Base-by-base conservation (phyloP, 129 eudicot species). In the Escallonia rubra region DNA sequence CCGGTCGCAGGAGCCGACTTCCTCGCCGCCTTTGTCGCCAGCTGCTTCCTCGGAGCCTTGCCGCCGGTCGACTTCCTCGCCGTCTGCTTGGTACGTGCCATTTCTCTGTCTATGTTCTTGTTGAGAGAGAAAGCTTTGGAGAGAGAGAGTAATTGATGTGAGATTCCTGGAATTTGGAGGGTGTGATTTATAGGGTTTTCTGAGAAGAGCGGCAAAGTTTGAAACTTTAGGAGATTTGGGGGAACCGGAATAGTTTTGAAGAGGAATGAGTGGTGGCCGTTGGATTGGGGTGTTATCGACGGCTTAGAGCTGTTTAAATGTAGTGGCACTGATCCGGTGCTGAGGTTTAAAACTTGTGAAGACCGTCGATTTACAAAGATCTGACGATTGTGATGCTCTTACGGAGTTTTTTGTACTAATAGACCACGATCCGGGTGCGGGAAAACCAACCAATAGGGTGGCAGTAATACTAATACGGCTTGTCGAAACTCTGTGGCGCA, bases 1-100 rank as follows among this genome's bases (percentile, higher is more conserved):
- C 87, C 87, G 40, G 87, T 82, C 1, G 87, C 87, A 41, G 87
- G 87, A 0, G 87, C 87, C 1, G 87, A 82, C 68, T 82, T 82
- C 12, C 87, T 54, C 0, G 86, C 86, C 0, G 86, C 86, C 15
- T 82, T 78, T 1, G 87, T 82, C 1, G 87, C 87, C 7, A 78
- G 47, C 39, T 78, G 87, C 76, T 78, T 82, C 67, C 84, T 42
- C 0, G 87, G 87, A 2, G 87, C 87, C 76, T 82, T 82, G 43
- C 87, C 84, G 38, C 87, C 83, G 51, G 83, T 82, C 7, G 87
- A 82, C 23, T 82, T 82, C 45, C 86, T 72, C 14, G 87, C 87
- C 7, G 87, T 82, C 62, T 82, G 87, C 73, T 82, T 82, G 0
- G 87, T 82, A 10, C 87, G 74, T 1, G 87, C 87, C 87, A 82